Base-by-base conservation (phyloP, 768 basidiomycete genomes). In the Termitomyces sp. region DNA sequence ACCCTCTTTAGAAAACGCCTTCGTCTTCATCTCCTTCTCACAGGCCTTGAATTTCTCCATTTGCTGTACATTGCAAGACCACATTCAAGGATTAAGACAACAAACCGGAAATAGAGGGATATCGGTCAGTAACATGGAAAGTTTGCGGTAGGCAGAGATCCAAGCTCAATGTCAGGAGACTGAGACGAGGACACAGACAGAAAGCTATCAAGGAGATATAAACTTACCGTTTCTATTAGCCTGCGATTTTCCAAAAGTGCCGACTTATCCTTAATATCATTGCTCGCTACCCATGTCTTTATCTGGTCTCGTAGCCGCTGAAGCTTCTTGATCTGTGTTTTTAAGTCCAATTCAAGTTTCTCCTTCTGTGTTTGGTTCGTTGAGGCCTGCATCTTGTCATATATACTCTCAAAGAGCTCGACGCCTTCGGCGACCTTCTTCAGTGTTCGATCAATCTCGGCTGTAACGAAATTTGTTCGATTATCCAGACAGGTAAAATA, bases 21-120 rank as follows among this genome's bases (percentile, higher is more conserved):
- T 99, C 61, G 97, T 98, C 84, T 99, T 99, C 96, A 98, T 98
- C 78, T 99, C 97, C 80, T 98, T 99, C 80, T 99, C 97, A 77
- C 96, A 95, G 29, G 96, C 96, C 71, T 99, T 99, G 86, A 99
- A 99, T 73, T 94, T 96, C 80, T 99, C 97, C 97, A 99, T 99
- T 98, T 98, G 97, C 97, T 98, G 75, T 60, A 63, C 61, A 72
- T 60, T 61, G 50, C 10, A 62, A 62, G 42, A 56, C 61, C 64
- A 63, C 38, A 71, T 61, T 71, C 69, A 73, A 32, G 69, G 63
- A 67, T 62, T 50, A 66, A 70, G 60, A 60, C 62, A 54, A 65
- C 67, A 64, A 65, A 70, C 64, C 65, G 65, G 61, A 66, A 58
- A 66, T 57, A 66, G 60, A 69, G 68, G 57, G 63, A 61, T 63